Percentiles rank a stretch among this genome's conserved stretches.
Conservation (phyloP, 305 asterid genomes). For the Fraxinus velutina region DNA sequence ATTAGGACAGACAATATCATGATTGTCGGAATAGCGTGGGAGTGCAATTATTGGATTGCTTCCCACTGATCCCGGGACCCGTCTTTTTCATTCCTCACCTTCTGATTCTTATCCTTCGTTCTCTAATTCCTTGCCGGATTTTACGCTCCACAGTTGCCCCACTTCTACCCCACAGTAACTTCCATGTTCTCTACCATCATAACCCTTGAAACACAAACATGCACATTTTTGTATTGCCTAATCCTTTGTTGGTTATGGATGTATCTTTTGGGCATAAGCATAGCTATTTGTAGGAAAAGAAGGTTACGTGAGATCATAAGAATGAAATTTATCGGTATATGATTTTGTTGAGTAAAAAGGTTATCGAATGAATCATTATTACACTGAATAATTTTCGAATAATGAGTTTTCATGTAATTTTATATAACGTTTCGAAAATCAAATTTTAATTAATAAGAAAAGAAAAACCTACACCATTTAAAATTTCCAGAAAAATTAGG, state of each 20-base stretch:
- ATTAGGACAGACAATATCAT: constrained; percentile 47
- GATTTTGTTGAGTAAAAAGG: not conserved
- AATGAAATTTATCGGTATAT: too few species aligned
- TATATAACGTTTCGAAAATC: not conserved
- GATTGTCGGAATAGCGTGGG: constrained; percentile 75
- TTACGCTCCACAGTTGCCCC: constrained; percentile 34
- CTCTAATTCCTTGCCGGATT: constrained; percentile 53
- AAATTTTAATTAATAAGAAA: too few species aligned
- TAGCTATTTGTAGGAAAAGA: not conserved
- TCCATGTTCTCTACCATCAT: constrained; percentile 20
- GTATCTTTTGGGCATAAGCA: not conserved
- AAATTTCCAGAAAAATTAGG: too few species aligned
- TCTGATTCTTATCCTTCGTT: constrained; percentile 35
- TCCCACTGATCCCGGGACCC: constrained; percentile 26
- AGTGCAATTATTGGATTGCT: constrained; percentile 53
- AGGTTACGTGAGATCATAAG: not conserved
- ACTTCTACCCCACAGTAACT: not conserved
- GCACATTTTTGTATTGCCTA: not conserved
- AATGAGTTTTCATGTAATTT: not conserved
- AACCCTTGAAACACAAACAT: not conserved
- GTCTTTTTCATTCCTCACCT: constrained; percentile 38
- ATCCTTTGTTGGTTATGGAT: not conserved
- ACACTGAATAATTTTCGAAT: too few species aligned
- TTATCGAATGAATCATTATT: not conserved
- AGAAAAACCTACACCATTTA: not conserved